Conservation (phyloP, 495 filamentous ascomycete species). For the Neohortaea acidophila region DNA sequence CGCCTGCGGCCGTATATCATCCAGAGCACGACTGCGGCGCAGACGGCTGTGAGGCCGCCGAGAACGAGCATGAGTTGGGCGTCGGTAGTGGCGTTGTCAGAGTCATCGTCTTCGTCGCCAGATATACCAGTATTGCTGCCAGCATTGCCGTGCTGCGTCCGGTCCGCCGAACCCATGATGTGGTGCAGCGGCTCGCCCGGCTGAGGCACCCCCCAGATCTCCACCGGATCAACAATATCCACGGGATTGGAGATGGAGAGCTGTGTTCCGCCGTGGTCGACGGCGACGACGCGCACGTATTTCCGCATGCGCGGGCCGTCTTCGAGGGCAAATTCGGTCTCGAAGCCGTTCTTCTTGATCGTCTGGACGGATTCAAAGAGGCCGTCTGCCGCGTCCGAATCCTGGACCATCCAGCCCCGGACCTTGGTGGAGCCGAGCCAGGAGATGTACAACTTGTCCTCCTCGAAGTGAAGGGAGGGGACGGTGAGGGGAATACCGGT, state of each 20-base stretch:
- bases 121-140: no score
- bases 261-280: conserved; percentile 1
- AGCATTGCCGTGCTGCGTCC: no score
- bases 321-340: conserved; percentile 12
- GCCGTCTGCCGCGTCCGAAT: conserved; percentile 6
- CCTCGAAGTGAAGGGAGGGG: conserved; percentile 12
- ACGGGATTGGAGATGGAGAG: conserved; percentile 5
- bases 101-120: no score
- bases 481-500: conserved; percentile 11
- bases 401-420: conserved; percentile 12
- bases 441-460: conserved; percentile 13
- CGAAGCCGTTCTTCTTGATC: conserved; percentile 16
- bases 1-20: no score
- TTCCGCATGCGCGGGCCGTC: conserved; percentile 1
- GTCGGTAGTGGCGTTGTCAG: no score
- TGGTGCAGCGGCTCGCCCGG: no score
- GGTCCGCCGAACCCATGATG: no score
- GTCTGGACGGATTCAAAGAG: conserved; percentile 6
- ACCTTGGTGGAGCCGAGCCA: conserved; percentile 19
- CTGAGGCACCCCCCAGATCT: not conserved
- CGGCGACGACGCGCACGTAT: conserved; percentile 9
- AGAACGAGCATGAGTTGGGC: no score
- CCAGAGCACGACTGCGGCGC: no score
- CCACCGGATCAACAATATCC: not conserved
- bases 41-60: no score